Evolutionary conservation across 148 eudicot genomes (phyloP).

Genomic region (Salicornia ramosissima): DNA sequence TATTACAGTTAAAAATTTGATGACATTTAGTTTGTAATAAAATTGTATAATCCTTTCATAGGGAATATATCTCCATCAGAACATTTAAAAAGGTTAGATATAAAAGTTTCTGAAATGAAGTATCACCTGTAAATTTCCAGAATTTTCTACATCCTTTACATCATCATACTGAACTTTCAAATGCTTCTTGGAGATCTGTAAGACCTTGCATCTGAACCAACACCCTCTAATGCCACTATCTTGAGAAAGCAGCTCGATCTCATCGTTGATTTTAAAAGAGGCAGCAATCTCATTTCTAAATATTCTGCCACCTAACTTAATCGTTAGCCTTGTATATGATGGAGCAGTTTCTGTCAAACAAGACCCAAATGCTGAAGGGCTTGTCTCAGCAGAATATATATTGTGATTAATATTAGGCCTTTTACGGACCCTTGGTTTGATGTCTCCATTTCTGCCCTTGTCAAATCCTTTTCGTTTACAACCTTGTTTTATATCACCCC

Average conservation of each 20-base stretch:
- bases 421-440: slow-evolving; percentile 2
- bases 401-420: slow-evolving; percentile 18
- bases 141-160: slow-evolving; percentile 59
- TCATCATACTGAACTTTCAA: slow-evolving; percentile 73
- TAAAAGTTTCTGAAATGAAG: neutral
- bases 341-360: slow-evolving; percentile 16
- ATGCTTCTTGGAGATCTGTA: slow-evolving; percentile 40
- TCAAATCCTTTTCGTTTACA: slow-evolving; percentile 18
- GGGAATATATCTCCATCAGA: neutral
- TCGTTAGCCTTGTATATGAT: slow-evolving; percentile 25
- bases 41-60: no score
- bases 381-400: slow-evolving; percentile 14
- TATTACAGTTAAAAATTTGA: no score
- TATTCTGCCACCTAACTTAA: slow-evolving; percentile 25
- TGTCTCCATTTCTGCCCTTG: neutral
- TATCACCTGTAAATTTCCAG: slow-evolving; percentile 72
- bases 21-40: no score
- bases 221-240: slow-evolving; percentile 93
- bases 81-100: no score
- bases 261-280: slow-evolving; percentile 42
- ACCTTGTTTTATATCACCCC: neutral
- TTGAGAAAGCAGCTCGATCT: slow-evolving; percentile 72
- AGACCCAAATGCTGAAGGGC: slow-evolving; percentile 9
- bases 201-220: slow-evolving; percentile 78
- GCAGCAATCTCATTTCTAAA: slow-evolving; percentile 16